Conservation (phyloP, 257 asterid species). For the Solanum rostratum region DNA sequence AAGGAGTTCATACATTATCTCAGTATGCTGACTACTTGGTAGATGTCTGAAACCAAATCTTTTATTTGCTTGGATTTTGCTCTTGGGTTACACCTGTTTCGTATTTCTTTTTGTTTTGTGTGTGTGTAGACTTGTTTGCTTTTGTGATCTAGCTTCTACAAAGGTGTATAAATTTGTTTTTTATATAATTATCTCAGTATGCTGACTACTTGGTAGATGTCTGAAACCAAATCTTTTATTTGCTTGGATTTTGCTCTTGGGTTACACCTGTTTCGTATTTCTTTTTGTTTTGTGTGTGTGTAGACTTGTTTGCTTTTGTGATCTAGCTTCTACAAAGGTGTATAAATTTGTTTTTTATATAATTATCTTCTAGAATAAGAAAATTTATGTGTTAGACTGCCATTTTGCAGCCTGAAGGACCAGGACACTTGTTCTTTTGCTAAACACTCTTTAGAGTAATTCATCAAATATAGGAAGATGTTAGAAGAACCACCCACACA, state of each 20-base stretch:
- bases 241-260: neutral
- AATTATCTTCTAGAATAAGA: neutral
- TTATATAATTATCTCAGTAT: slow-evolving; percentile 57
- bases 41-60: neutral
- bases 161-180: neutral
- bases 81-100: neutral
- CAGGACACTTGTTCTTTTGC: neutral
- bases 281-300: neutral
- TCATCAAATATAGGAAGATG: neutral
- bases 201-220: slow-evolving; percentile 89
- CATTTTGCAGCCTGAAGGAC: neutral
- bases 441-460: neutral
- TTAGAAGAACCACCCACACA: neutral
- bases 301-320: neutral
- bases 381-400: neutral
- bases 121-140: neutral
- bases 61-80: neutral
- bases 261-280: neutral
- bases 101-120: neutral
- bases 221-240: neutral
- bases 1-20: slow-evolving; percentile 97
- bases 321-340: neutral
- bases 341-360: neutral
- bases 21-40: slow-evolving; percentile 99
- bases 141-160: neutral